A percentile compares a stretch with the other conserved stretches of the same genome.
These are phyloP conservation scores for Senna tora DNA, from an alignment of 306 rosid genomes.

Conservation along the genomic window DNA sequence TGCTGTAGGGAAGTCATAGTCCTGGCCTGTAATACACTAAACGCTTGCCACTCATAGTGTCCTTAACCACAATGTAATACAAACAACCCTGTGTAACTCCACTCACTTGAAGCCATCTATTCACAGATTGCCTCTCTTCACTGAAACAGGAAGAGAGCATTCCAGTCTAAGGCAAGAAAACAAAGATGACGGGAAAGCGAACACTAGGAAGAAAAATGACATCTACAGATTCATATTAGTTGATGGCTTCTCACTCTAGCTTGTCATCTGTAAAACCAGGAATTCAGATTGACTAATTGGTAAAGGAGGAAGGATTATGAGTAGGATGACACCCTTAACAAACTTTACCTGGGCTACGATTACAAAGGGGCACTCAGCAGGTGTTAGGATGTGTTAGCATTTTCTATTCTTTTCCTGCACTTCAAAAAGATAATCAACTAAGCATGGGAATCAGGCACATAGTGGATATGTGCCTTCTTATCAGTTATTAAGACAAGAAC, in stretches of 20 bases:
- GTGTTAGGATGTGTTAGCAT: constrained; percentile 49
- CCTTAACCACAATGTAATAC: constrained; percentile 40
- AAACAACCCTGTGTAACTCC: constrained; percentile 44
- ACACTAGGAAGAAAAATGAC: constrained; percentile 34
- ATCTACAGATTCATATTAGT: constrained; percentile 38
- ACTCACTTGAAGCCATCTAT: constrained; percentile 53
- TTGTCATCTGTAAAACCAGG: constrained; percentile 34
- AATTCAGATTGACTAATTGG: constrained; percentile 41
- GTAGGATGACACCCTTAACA: constrained; percentile 45
- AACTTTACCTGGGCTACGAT: constrained; percentile 56
- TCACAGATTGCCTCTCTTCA: constrained; percentile 46
- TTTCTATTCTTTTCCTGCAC: constrained; percentile 60
- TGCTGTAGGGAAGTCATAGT: constrained; percentile 15
- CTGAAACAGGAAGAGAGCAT: constrained; percentile 41
- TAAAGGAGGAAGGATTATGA: constrained; percentile 39
- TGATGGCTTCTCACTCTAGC: constrained; percentile 42
- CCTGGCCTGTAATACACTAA: constrained; percentile 38
- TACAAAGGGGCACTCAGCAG: constrained; percentile 41
- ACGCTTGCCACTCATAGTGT: constrained; percentile 40
- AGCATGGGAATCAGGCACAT: constrained; percentile 39
- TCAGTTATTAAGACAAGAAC: constrained; percentile 31
- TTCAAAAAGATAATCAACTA: constrained; percentile 44
- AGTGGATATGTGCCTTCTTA: constrained; percentile 37
- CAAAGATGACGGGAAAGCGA: constrained; percentile 45
- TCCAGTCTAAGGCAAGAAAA: constrained; percentile 54